Evolutionary conservation across 306 rosid species (phyloP).

Genomic region (Lupinus albus): DNA sequence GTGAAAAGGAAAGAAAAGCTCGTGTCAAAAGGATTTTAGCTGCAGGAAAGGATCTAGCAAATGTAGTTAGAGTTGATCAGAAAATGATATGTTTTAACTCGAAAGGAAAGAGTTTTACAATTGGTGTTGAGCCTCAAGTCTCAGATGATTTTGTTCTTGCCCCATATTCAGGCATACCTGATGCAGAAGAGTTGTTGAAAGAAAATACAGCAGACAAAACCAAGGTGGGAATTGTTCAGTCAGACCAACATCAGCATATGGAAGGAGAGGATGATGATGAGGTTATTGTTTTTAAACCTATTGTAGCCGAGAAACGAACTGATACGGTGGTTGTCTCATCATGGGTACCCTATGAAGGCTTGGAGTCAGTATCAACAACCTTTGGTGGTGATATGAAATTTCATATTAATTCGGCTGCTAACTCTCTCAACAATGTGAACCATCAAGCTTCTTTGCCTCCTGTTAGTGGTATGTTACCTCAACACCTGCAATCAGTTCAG

Average conservation of each 20-base stretch:
- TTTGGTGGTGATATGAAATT: slow-evolving; percentile 50
- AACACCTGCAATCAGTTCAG: slow-evolving; percentile 54
- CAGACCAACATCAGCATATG: slow-evolving; percentile 46
- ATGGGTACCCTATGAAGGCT: slow-evolving; percentile 48
- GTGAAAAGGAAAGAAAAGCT: slow-evolving; percentile 72
- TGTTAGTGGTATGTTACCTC: slow-evolving; percentile 50
- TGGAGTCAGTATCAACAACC: slow-evolving; percentile 47
- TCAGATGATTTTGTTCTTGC: slow-evolving; percentile 51
- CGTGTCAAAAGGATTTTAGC: slow-evolving; percentile 79
- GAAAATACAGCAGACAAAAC: slow-evolving; percentile 52
- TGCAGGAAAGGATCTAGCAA: slow-evolving; percentile 84
- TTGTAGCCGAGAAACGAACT: slow-evolving; percentile 66
- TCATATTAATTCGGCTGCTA: slow-evolving; percentile 40
- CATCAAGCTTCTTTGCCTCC: slow-evolving; percentile 60
- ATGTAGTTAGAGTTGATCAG: slow-evolving; percentile 67
- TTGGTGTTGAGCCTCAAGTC: slow-evolving; percentile 61
- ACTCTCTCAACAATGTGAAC: slow-evolving; percentile 41
- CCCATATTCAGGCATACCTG: slow-evolving; percentile 44
- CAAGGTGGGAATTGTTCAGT: slow-evolving; percentile 43
- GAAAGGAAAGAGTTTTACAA: slow-evolving; percentile 64
- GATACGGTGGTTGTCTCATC: slow-evolving; percentile 47
- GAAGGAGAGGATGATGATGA: slow-evolving; percentile 95
- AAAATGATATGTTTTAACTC: slow-evolving; percentile 63
- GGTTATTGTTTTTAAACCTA: slow-evolving; percentile 91
- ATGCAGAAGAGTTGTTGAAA: slow-evolving; percentile 44